A percentile compares a stretch with the other conserved stretches of the same genome.
These are phyloP conservation scores for Sporisorium sorghi DNA, from an alignment of 1,284 basidiomycete species.

Conservation along the genomic window DNA sequence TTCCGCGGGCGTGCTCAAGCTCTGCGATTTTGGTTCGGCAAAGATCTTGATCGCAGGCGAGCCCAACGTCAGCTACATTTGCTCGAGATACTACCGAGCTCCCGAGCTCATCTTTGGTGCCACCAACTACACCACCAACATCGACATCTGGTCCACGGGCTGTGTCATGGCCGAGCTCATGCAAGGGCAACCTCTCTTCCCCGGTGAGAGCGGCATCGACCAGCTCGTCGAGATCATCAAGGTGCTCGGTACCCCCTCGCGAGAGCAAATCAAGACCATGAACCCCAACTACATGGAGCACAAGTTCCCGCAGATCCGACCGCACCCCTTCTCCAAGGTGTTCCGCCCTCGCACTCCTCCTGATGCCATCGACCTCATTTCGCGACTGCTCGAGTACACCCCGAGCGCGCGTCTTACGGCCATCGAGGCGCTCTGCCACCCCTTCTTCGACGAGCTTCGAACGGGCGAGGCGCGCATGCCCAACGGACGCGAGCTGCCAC, in stretches of 20 bases:
- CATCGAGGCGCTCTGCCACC: slow-evolving; percentile 83
- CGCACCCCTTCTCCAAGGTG: slow-evolving; percentile 78
- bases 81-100: slow-evolving; percentile 98
- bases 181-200: slow-evolving; percentile 98
- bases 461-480: slow-evolving; percentile 85
- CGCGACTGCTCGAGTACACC: slow-evolving; percentile 95
- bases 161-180: slow-evolving; percentile 99
- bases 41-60: slow-evolving; percentile 98
- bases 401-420: slow-evolving; percentile 90
- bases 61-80: slow-evolving; percentile 99
- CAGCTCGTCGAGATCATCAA: slow-evolving; percentile 99
- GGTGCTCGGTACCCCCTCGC: slow-evolving; percentile 95
- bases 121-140: slow-evolving; percentile 99
- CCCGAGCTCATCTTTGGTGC: slow-evolving; percentile 99
- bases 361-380: slow-evolving; percentile 95
- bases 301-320: slow-evolving; percentile 99
- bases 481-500: slow-evolving; percentile 94
- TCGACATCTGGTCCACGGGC: slow-evolving; percentile 99
- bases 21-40: slow-evolving; percentile 98
- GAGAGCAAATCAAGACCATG: slow-evolving; percentile 99
- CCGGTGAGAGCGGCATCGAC: slow-evolving; percentile 98
- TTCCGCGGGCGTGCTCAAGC: slow-evolving; percentile 92
- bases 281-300: slow-evolving; percentile 99
- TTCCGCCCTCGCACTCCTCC: slow-evolving; percentile 96
- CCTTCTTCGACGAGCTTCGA: slow-evolving; percentile 97